Evolutionary conservation across 192 early-diverging fungal genomes (phyloP), one percentile per base, ranked within the genome.

Genomic region (Backusella sp.): DNA sequence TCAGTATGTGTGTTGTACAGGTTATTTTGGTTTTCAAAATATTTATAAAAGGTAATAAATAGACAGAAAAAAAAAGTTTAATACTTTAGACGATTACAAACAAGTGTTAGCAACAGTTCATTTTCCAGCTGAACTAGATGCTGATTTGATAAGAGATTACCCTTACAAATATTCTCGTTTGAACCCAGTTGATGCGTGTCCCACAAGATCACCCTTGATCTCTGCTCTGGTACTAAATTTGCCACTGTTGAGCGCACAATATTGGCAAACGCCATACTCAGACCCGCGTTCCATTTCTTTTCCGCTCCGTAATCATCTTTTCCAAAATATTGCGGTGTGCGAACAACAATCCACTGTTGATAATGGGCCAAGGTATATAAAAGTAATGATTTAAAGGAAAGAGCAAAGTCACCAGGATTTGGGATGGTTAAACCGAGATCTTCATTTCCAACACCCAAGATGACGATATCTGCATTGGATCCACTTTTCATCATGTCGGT

Each of bases 201-300:
- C 78, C 78, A 79, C 19, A 79, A 66, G 32, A 52, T 19, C 5
- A 75, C 39, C 19, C 74, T 53, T 19, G 67, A 28, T 14, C 26
- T 62, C 56, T 62, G 56, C 12, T 62, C 56, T 12, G 26, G 56
- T 7, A 26, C 19, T 23, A 46, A 1, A 8, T 36, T 39, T 0
- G 37, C 36, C 9, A 79, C 56, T 9, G 68, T 21, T 21, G 67
- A 32, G 12, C 39, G 66, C 19, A 79, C 37, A 4, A 72, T 26
- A 7, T 72, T 71, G 2, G 78, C 46, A 79, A 79, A 79, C 35
- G 74, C 68, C 32, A 49, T 36, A 37, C 73, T 79, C 34, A 73
- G 68, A 12, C 78, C 78, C 5, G 73, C 59, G 46, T 75, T 79
- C 78, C 78, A 79, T 30, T 67, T 39, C 36, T 68, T 79, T 56